Base-by-base conservation (phyloP, 345 rosid genomes). In the Bretschneidera sinensis region DNA sequence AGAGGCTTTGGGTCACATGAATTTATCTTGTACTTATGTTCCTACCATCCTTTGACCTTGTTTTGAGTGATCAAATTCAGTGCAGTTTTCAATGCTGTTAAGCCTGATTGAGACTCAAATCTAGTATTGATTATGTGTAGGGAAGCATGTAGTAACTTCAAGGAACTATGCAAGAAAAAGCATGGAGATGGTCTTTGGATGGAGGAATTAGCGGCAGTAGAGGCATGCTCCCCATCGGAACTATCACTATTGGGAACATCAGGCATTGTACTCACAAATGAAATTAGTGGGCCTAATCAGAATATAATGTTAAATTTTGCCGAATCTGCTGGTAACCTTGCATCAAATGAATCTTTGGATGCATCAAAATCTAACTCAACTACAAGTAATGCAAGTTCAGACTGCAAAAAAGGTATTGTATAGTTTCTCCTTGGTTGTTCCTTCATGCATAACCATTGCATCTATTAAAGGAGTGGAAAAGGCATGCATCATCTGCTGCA, bases 191-290 rank as follows among this genome's bases (percentile, higher is more conserved):
- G 83, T 56, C 87, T 79, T 48, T 87, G 96, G 96, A 91, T 91
- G 80, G 80, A 87, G 34, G 92, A 91, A 76, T 62, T 91, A 74
- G 89, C 87, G 8, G 97, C 96, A 43, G 85, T 91, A 71, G 76
- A 82, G 79, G 91, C 86, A 17, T 83, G 66, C 48, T 64, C 77
- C 24, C 83, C 91, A 17, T 51, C 75, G 0, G 86, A 87, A 24
- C 74, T 87, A 62, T 62, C 89, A 28, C 55, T 77, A 31, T 17
- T 76, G 19, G 85, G 79, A 68, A 79, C 84, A 48, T 78, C 96
- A 2, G 89, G 85, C 71, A 81, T 87, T 70, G 70, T 82, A 55
- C 86, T 87, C 48, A 54, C 77, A 17, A 91, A 79, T 64, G 91
- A 83, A 58, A 69, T 60, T 62, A 65, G 79, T 59, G 57, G 70